Evolutionary conservation across 192 early-diverging fungal species (phyloP).

Genomic region (Jimgerdemannia lactiflua): DNA sequence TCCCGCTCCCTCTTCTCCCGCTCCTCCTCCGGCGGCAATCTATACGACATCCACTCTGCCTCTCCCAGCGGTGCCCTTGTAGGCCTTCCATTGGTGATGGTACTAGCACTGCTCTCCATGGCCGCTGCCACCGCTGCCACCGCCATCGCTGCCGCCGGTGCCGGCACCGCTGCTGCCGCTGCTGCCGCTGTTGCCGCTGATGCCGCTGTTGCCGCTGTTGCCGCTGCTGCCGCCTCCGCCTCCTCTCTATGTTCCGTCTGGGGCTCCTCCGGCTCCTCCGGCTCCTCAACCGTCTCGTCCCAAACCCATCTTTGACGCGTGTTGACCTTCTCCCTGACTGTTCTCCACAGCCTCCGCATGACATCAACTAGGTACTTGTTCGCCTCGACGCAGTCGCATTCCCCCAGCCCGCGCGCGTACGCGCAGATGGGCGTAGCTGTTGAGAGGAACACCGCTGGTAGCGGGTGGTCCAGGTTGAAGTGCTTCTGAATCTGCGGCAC

Average conservation of each 20-base stretch:
- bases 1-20: not conserved
- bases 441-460: constrained; percentile 9
- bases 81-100: too few relatives aligned
- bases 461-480: constrained; percentile 4
- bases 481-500: not conserved
- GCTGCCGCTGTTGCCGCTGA: too few relatives aligned
- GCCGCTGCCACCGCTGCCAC: too few relatives aligned
- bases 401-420: constrained; percentile 11
- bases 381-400: constrained; percentile 22
- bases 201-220: not conserved
- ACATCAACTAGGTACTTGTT: constrained; percentile 1
- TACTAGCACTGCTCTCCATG: too few relatives aligned
- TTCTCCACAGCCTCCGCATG: not conserved
- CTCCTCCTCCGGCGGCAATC: not conserved
- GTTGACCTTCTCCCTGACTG: not conserved
- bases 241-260: constrained; percentile 1
- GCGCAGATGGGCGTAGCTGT: constrained; percentile 10
- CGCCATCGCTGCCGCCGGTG: not conserved
- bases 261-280: constrained; percentile 1
- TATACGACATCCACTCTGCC: not conserved
- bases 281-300: not conserved
- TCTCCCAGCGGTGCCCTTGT: not conserved
- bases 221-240: not conserved
- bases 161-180: not conserved
- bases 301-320: not conserved